Conservation (phyloP, 2,329 filamentous ascomycete species). For the Arthrobotrys iridis region DNA sequence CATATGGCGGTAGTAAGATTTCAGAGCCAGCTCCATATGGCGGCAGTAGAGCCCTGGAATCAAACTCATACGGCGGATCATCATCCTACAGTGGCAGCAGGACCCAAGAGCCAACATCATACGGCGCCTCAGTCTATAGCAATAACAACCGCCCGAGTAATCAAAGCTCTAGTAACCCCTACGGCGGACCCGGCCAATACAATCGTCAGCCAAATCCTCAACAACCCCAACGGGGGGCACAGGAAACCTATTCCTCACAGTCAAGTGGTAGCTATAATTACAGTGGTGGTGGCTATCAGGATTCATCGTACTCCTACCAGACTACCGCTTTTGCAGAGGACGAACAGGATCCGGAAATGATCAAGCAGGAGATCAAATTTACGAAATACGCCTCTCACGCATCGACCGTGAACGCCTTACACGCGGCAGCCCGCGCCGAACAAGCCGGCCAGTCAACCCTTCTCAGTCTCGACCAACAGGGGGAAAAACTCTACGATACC, state of each 20-base stretch:
- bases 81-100: not conserved
- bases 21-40: not conserved
- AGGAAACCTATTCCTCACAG: not conserved
- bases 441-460: conserved; percentile 77
- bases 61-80: not conserved
- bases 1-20: conserved; percentile 9
- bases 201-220: no score
- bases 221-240: not conserved
- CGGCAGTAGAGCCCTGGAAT: not conserved
- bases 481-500: conserved; percentile 81
- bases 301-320: not conserved
- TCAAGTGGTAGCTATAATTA: not conserved
- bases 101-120: conserved; percentile 6
- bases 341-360: conserved; percentile 75
- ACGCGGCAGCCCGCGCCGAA: conserved; percentile 74
- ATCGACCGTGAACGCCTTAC: conserved; percentile 74
- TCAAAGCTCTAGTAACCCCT: not conserved
- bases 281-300: not conserved
- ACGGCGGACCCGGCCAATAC: not conserved
- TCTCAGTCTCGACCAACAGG: conserved; percentile 77
- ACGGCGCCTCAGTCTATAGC: conserved; percentile 9
- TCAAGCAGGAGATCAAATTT: conserved; percentile 77
- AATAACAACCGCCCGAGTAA: not conserved
- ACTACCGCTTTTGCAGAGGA: conserved; percentile 66
- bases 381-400: conserved; percentile 80